These are phyloP conservation scores for Suillus variegatus DNA, from an alignment of 768 basidiomycete species.

Conservation along the genomic window DNA sequence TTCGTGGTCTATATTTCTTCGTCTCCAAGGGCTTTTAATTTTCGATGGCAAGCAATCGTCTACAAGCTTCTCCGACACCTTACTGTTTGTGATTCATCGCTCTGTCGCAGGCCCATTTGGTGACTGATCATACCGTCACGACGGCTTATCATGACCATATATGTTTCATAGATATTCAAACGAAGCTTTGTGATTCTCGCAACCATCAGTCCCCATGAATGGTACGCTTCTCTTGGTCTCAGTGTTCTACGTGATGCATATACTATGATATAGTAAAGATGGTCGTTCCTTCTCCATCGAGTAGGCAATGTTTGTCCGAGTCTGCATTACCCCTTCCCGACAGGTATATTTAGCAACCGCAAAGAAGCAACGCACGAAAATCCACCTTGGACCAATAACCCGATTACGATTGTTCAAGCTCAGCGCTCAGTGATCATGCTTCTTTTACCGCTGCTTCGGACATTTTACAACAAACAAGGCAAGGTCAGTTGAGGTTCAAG, in stretches of 20 bases:
- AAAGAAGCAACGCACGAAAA: neutral
- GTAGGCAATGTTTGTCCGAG: neutral
- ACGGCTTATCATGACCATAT: neutral
- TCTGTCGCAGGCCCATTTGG: neutral
- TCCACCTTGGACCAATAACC: neutral
- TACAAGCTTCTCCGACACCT: neutral
- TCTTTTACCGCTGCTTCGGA: neutral
- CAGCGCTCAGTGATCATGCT: neutral
- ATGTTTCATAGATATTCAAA: neutral
- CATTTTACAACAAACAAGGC: neutral
- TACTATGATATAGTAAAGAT: neutral
- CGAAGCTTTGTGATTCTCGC: neutral
- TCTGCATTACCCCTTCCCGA: neutral
- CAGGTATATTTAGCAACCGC: neutral
- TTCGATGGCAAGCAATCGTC: neutral
- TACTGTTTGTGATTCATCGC: neutral
- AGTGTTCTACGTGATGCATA: neutral
- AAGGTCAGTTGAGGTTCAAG: neutral
- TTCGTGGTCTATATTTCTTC: neutral
- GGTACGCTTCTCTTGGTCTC: neutral
- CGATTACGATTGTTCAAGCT: neutral
- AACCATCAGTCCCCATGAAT: neutral
- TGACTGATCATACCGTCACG: neutral
- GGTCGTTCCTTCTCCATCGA: neutral
- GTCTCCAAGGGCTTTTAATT: neutral